Base-by-base conservation (phyloP, 495 filamentous ascomycete species). In the Astrothelium subdiscretum region DNA sequence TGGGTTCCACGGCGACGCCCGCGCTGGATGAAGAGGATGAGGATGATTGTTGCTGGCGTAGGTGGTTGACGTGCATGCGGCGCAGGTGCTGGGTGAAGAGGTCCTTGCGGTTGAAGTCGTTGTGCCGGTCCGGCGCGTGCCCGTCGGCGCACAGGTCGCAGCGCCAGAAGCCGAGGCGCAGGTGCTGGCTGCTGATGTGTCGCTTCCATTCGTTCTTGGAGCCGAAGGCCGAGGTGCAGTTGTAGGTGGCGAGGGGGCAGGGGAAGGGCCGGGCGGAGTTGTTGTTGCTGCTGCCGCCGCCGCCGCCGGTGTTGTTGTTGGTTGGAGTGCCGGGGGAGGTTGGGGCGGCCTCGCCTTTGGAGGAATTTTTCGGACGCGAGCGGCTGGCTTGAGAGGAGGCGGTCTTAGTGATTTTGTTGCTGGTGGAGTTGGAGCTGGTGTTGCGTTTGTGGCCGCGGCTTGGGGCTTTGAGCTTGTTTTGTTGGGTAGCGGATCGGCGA, bases 151-250 rank as follows among this genome's bases (percentile, higher is more conserved):
- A 82, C 27, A 89, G 77, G 60, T 88, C 81, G 75, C 92, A 97
- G 65, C 87, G 80, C 82, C 87, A 97, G 76, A 87, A 89, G 52
- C 84, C 77, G 11, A 91, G 79, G 58, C 85, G 82, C 35, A 96
- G 77, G 70, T 97, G 92, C 70, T 95, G 87, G 1, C 87, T 87
- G 32, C 75, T 75, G 66, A 95, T 85, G 71, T 97, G 92, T 0
- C 92, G 85, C 72, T 97, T 95, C 92, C 92, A 97, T 72, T 98
- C 94, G 68, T 96, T 96, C 72, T 96, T 96, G 38, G 88, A 91
- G 11, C 85, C 85, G 69, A 98, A 97, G 0, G 84, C 91, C 66
- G 88, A 90, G 6, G 71, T 71, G 71, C 94, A 98, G n/a, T 86
- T 88, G 63, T 92, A 95, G 60, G 83, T 85, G 13, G 83, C 73